phyloP scores from a whole-genome alignment of 192 early-diverging fungal genomes.

The Obelidium mucronatum region DNA sequence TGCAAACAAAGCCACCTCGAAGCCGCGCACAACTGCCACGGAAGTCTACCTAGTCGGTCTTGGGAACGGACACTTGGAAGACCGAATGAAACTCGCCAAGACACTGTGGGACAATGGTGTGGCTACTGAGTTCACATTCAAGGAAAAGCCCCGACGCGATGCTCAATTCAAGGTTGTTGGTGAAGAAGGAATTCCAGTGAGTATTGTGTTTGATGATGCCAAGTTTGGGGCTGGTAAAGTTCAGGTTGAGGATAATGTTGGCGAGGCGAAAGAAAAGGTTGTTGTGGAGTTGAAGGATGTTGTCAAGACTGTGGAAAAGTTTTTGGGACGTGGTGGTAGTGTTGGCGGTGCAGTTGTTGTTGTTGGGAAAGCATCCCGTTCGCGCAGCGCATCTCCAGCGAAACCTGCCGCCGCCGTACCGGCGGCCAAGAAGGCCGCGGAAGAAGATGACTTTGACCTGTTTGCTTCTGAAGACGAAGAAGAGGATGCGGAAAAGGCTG shows the following conservation, averaged over 20 bases:
- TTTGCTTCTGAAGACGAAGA: constrained; percentile 95
- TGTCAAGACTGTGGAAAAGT: constrained; percentile 31
- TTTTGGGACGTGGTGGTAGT: background rate
- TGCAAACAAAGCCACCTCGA: constrained; percentile 64
- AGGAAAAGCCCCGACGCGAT: constrained; percentile 85
- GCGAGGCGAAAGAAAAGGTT: constrained; percentile 31
- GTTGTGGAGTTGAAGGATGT: constrained; percentile 23
- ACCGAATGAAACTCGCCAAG: constrained; percentile 83
- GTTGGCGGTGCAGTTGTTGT: background rate
- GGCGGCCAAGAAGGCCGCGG: constrained; percentile 58
- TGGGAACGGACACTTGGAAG: constrained; percentile 82
- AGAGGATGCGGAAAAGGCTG: constrained; percentile 90
- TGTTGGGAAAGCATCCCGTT: background rate
- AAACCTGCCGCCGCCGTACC: background rate
- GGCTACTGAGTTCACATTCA: constrained; percentile 90
- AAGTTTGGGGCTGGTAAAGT: constrained; percentile 84
- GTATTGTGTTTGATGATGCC: constrained; percentile 85
- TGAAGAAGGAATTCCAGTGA: constrained; percentile 86
- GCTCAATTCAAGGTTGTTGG: constrained; percentile 84
- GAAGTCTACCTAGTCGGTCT: constrained; percentile 88
- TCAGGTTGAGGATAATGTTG: constrained; percentile 71
- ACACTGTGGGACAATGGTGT: constrained; percentile 95
- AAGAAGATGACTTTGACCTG: constrained; percentile 95
- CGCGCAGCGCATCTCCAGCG: background rate
- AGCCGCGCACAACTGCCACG: constrained; percentile 73